Evolutionary conservation across 2,329 filamentous ascomycete species (phyloP).

Genomic region (Dendryphion nanum): DNA sequence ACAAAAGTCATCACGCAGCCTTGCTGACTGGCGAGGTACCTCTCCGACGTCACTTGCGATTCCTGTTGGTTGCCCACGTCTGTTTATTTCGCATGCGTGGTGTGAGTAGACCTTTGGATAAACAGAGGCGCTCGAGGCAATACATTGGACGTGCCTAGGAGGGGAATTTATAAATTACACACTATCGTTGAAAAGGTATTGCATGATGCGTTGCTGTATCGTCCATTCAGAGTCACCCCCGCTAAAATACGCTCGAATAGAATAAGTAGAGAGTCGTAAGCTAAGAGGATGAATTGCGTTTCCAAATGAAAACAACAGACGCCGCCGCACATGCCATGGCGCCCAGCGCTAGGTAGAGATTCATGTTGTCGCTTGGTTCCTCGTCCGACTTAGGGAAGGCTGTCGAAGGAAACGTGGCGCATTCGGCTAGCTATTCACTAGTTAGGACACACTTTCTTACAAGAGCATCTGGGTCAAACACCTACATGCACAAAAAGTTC

Average conservation of each 20-base stretch:
- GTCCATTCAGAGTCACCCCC: too few species aligned
- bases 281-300: conserved; percentile 38
- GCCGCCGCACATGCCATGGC: conserved; percentile 62
- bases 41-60: too few species aligned
- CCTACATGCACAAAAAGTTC: conserved; percentile 79
- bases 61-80: too few species aligned
- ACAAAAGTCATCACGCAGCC: too few species aligned
- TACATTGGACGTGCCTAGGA: too few species aligned
- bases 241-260: too few species aligned
- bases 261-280: conserved; percentile 1
- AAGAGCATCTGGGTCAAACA: conserved; percentile 3
- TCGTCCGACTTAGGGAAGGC: conserved; percentile 90
- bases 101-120: too few species aligned
- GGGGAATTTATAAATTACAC: conserved; percentile 23
- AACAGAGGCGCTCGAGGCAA: too few species aligned
- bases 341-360: conserved; percentile 80
- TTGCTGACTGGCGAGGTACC: too few species aligned
- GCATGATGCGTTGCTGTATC: too few species aligned
- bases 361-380: conserved; percentile 77
- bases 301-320: conserved; percentile 62
- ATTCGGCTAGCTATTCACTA: conserved; percentile 68
- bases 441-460: conserved; percentile 15
- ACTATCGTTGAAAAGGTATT: too few species aligned
- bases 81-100: too few species aligned
- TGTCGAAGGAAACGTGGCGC: conserved; percentile 82